These are phyloP conservation scores for Kalanchoe fedtschenkoi DNA, from an alignment of 164 flowering plant species.

Conservation along the genomic window DNA sequence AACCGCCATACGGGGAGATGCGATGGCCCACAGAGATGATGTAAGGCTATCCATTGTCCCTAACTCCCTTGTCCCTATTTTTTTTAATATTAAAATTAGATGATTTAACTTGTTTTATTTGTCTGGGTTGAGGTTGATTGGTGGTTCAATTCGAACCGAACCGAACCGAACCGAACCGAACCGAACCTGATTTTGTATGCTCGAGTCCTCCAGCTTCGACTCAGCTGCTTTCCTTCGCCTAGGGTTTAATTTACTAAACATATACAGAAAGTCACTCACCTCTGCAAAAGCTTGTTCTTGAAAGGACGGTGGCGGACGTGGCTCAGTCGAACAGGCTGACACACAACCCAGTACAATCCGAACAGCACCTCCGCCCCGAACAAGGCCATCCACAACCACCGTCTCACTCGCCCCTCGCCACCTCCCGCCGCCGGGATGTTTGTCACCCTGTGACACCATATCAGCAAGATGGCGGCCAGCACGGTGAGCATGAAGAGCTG, in stretches of 20 bases:
- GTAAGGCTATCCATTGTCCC: too few relatives aligned
- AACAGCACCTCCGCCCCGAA: conserved; percentile 21
- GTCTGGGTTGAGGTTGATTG: too few relatives aligned
- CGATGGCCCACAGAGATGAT: too few relatives aligned
- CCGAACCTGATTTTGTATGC: too few relatives aligned
- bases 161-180: too few relatives aligned
- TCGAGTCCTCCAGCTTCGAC: not conserved
- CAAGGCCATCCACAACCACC: conserved; percentile 21
- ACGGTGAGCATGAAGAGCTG: conserved; percentile 9
- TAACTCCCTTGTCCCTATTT: too few relatives aligned
- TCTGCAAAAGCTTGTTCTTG: conserved; percentile 24
- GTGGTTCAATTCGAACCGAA: too few relatives aligned
- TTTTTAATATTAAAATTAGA: too few relatives aligned
- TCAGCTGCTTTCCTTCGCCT: not conserved
- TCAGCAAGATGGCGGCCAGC: conserved; percentile 10
- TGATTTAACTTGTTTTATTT: too few relatives aligned
- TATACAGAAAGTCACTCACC: conserved; percentile 13
- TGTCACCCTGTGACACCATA: conserved; percentile 16
- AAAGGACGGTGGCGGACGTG: conserved; percentile 15
- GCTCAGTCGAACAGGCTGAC: conserved; percentile 20
- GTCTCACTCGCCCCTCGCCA: conserved; percentile 6
- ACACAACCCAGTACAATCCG: conserved; percentile 21
- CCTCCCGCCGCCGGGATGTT: conserved; percentile 12
- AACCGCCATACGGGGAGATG: too few relatives aligned
- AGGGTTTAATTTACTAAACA: not conserved